Percentiles rank a stretch among this genome's conserved stretches.
Evolutionary conservation across 2,329 filamentous ascomycete species (phyloP).

Genomic region (Gnomoniopsis sp.): DNA sequence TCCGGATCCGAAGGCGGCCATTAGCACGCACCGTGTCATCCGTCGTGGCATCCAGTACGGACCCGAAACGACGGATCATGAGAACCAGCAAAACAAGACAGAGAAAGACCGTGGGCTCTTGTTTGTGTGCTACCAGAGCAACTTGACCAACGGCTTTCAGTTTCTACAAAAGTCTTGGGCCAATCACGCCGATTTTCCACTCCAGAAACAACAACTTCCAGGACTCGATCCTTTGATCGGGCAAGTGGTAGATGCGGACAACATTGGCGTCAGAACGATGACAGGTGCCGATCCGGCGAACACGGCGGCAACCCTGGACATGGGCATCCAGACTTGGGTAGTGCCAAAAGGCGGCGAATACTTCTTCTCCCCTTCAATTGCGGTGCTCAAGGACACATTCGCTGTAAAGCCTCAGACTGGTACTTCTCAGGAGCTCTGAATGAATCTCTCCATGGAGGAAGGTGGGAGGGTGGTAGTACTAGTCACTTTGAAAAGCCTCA

Average conservation of each 20-base stretch:
- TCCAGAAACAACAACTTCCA: conserved; percentile 20
- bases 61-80: conserved; percentile 32
- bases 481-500: no score
- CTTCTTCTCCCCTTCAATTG: conserved; percentile 42
- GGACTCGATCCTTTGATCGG: conserved; percentile 36
- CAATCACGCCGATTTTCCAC: conserved; percentile 20
- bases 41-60: conserved; percentile 43
- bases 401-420: background rate
- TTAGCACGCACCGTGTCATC: conserved; percentile 32
- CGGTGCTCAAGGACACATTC: conserved; percentile 24
- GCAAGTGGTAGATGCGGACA: conserved; percentile 22
- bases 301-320: conserved; percentile 15
- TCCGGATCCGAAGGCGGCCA: conserved; percentile 19
- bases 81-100: conserved; percentile 27
- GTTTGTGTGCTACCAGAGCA: conserved; percentile 43
- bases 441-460: no score
- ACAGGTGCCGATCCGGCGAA: conserved; percentile 24
- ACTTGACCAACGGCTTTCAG: conserved; percentile 36
- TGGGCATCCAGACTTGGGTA: conserved; percentile 35
- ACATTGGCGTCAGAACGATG: conserved; percentile 23
- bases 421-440: background rate
- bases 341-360: conserved; percentile 41
- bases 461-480: no score
- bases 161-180: conserved; percentile 32
- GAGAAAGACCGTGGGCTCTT: conserved; percentile 39